These are phyloP conservation scores for Dictyostelium citrinum DNA, from an alignment of 78 protist species.

Conservation along the genomic window DNA sequence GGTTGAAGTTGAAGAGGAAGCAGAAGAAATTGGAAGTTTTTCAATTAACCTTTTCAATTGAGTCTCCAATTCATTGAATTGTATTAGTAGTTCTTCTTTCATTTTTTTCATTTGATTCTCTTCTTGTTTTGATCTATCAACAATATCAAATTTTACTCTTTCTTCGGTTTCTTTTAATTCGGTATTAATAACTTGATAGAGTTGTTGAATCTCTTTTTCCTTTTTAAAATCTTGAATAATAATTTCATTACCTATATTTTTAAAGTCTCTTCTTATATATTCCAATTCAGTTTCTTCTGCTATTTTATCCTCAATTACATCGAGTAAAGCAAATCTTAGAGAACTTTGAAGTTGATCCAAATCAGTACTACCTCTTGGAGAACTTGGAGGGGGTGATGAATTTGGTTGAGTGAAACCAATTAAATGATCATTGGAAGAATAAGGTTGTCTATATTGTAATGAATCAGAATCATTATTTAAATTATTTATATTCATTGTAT, in stretches of 20 bases:
- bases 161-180: slow-evolving; percentile 43
- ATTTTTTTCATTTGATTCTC: slow-evolving; percentile 6
- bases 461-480: not conserved
- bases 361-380: not conserved
- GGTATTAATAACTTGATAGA: not conserved
- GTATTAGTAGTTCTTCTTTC: not conserved
- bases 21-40: not conserved
- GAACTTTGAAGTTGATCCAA: not conserved
- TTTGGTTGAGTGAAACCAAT: not conserved
- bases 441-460: not conserved
- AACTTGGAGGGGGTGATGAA: not conserved
- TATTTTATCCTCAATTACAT: slow-evolving; percentile 66
- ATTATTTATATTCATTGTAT: not conserved
- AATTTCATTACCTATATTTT: slow-evolving; percentile 36
- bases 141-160: slow-evolving; percentile 30
- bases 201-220: slow-evolving; percentile 28
- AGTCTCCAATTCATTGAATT: slow-evolving; percentile 4
- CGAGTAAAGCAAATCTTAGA: slow-evolving; percentile 31
- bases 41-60: not conserved
- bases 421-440: not conserved
- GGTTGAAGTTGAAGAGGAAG: not conserved
- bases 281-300: slow-evolving; percentile 66
- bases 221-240: slow-evolving; percentile 40
- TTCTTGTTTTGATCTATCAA: not conserved
- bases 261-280: slow-evolving; percentile 37